These are phyloP conservation scores for Capsicum rhomboideum DNA, from an alignment of 257 asterid species.

Conservation along the genomic window DNA sequence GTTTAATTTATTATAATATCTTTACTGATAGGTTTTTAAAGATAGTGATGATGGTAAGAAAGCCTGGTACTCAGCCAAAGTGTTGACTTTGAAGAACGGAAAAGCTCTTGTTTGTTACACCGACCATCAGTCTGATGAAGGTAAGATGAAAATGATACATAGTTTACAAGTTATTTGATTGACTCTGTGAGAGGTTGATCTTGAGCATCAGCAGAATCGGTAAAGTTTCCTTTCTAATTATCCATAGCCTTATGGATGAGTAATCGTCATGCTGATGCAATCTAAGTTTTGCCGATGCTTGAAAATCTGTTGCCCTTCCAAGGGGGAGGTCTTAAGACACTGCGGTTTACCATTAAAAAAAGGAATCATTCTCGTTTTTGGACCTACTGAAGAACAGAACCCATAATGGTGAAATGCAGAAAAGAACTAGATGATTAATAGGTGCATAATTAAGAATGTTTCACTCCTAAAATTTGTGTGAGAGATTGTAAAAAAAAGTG, in stretches of 20 bases:
- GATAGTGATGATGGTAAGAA: slow-evolving; percentile 50
- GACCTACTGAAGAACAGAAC: neutral
- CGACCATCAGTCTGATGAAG: slow-evolving; percentile 52
- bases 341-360: neutral
- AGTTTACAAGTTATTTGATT: neutral
- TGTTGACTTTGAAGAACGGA: slow-evolving; percentile 54
- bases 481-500: too few relatives aligned
- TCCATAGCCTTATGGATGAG: neutral
- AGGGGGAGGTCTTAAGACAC: neutral
- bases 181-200: neutral
- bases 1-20: slow-evolving; percentile 4
- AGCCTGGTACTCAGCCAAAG: slow-evolving; percentile 77
- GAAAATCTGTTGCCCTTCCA: neutral
- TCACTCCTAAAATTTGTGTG: too few relatives aligned
- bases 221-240: neutral
- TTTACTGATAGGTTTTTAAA: slow-evolving; percentile 60
- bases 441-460: neutral
- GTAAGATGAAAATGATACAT: slow-evolving; percentile 26
- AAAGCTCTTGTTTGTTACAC: slow-evolving; percentile 69
- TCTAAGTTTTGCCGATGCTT: neutral
- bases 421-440: neutral
- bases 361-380: neutral
- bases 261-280: neutral
- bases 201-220: neutral
- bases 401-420: neutral